Evolutionary conservation across 495 filamentous ascomycete genomes (phyloP), one percentile per base, ranked within the genome.

Genomic region (Tuber microsphaerosporum): DNA sequence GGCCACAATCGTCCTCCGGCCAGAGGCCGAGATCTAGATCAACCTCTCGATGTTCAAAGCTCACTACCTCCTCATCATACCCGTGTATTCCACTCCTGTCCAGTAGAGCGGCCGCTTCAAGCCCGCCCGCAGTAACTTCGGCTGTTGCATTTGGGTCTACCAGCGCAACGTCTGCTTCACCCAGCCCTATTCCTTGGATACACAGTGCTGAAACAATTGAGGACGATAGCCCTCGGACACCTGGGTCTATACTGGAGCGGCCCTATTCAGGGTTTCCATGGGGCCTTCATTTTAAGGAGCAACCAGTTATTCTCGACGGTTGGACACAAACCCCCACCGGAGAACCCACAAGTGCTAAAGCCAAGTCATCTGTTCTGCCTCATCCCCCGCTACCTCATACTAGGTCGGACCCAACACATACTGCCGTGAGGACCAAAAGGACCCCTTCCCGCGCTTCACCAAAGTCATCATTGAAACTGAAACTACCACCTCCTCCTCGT

Each of bases 71-170:
- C 31, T 76, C 77, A 16, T 79, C 77, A 68, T 79, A 72, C 39
- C 78, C 77, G 70, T 79, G 77, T 45, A 79, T 79, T 42, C 77
- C 77, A 41, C 73, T 79, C 72, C 46, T 79, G 41, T 76, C 77
- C 37, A 71, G 77, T 41, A 79, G 76, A 69, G 76, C 77, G 46
- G 78, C 77, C 68, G 76, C 73, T 71, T 79, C 77, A 75, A 79
- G 77, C 61, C 77, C 77, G 48, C 76, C 77, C 61, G 76, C 77
- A 48, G 77, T 79, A 48, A 79, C 77, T 79, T 79, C 77, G 44
- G 77, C 77, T 41, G 77, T 79, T 71, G 77, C 77, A 41, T 79
- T 79, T 75, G 77, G 77, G 22, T 79, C 77, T 46, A 79, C 77
- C 34, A 79, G 77, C 71, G 78, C 77, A 65, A 79, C 77, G 17